Conservation (phyloP, 2,329 filamentous ascomycete genomes). For the Penicillium sp. region DNA sequence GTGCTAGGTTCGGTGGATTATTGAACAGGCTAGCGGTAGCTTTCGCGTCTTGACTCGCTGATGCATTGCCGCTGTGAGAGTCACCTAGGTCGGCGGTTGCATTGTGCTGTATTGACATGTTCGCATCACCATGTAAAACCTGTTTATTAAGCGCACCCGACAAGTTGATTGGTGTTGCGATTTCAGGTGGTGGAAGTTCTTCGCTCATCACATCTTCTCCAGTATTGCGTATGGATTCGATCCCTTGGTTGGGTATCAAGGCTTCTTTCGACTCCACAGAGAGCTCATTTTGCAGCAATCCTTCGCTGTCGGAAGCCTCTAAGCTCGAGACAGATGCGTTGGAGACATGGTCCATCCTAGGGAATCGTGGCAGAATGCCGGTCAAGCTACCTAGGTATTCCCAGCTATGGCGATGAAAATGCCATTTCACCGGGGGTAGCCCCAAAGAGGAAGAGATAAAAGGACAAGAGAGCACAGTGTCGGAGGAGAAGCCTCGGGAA, state of each 20-base stretch:
- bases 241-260: constrained; percentile 4
- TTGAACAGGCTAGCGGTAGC: constrained; percentile 36
- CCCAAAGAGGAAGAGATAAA: background rate
- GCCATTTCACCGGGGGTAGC: constrained; percentile 1
- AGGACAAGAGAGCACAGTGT: background rate
- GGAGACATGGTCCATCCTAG: constrained; percentile 35
- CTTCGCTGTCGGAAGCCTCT: constrained; percentile 15
- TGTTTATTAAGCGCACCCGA: constrained; percentile 23
- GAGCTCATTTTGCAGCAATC: constrained; percentile 13
- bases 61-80: background rate
- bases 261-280: constrained; percentile 9
- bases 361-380: constrained; percentile 4
- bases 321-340: constrained; percentile 24
- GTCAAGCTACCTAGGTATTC: background rate
- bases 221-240: background rate
- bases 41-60: constrained; percentile 2
- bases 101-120: background rate
- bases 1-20: constrained; percentile 45
- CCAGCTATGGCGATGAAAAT: background rate
- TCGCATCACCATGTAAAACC: constrained; percentile 11
- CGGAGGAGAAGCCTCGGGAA: background rate
- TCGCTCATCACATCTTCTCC: constrained; percentile 12
- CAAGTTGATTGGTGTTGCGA: constrained; percentile 18
- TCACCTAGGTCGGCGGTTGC: background rate
- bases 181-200: constrained; percentile 4